A percentile compares a stretch with the other conserved stretches of the same genome.
Conservation (phyloP, 805 yeast genomes). For the Saturnispora sekii region DNA sequence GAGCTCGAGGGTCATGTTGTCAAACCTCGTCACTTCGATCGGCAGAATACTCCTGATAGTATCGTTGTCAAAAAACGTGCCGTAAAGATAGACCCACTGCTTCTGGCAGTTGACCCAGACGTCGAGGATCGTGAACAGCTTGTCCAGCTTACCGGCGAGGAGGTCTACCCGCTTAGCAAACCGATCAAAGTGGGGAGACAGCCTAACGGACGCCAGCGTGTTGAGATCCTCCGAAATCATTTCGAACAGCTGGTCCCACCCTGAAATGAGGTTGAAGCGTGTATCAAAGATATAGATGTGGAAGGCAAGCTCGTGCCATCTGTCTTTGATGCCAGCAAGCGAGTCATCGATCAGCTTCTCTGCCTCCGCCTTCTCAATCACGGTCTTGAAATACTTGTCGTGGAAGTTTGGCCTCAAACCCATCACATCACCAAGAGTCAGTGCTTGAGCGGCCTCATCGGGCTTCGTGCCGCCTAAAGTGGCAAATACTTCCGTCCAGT, state of each 20-base stretch:
- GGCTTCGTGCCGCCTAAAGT: slow-evolving; percentile 13
- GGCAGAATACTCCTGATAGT: slow-evolving; percentile 61
- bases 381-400: slow-evolving; percentile 34
- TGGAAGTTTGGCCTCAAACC: slow-evolving; percentile 40
- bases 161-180: slow-evolving; percentile 50
- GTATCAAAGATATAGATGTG: slow-evolving; percentile 44
- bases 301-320: slow-evolving; percentile 48
- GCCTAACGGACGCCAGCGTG: slow-evolving; percentile 57
- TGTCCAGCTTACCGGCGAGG: slow-evolving; percentile 49
- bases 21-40: slow-evolving; percentile 57
- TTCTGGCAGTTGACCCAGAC: slow-evolving; percentile 77
- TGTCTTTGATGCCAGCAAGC: slow-evolving; percentile 36
- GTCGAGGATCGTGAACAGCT: slow-evolving; percentile 44
- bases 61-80: slow-evolving; percentile 53
- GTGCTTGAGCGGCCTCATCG: slow-evolving; percentile 12
- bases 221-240: slow-evolving; percentile 51
- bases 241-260: slow-evolving; percentile 58
- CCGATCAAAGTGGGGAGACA: slow-evolving; percentile 48
- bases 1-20: slow-evolving; percentile 52
- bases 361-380: slow-evolving; percentile 58
- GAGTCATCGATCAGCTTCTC: slow-evolving; percentile 59
- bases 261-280: slow-evolving; percentile 46
- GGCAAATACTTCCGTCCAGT: slow-evolving; percentile 47
- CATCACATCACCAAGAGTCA: slow-evolving; percentile 55
- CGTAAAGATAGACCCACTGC: slow-evolving; percentile 82